Base-by-base conservation (phyloP, 225 moss, liverwort and hornwort species). In the Lunularia cruciata region DNA sequence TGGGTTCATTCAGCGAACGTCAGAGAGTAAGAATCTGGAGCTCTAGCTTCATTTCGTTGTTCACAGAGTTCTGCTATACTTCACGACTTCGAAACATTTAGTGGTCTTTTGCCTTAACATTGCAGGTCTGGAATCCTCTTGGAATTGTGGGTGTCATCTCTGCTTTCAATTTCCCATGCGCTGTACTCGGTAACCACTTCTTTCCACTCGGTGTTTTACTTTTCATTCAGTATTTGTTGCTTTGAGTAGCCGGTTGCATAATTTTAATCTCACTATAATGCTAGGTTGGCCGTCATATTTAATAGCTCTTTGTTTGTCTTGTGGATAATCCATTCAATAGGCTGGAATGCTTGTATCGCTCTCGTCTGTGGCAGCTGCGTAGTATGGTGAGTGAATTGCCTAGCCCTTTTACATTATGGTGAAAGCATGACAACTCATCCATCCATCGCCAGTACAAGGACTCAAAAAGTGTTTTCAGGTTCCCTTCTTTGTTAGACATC, bases 101-200 rank as follows among this genome's bases (percentile, higher is more conserved):
- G n/a, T n/a, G n/a, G 61, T 48, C 10, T 31, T 39, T 53, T 73
- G 32, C n/a, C n/a, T n/a, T n/a, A n/a, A n/a, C n/a, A n/a, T n/a
- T n/a, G 73, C 83, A 95, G 95, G 86, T 90, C 47, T 95, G 95
- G 95, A 95, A 95, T 86, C 95, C 95, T 45, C 68, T 92, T 68
- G 95, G 95, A 58, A 90, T 90, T 60, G 92, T 95, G 60, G 95
- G 95, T 22, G 95, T 95, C 20, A 92, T 95, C 72, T 86, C 89
- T 33, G 88, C 92, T 6, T 95, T 95, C 85, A 92, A 95, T 70
- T 95, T 95, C 73, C 95, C 95, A 48, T 95, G 92, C 64, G 95
- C 92, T 65, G 95, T 92, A 16, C 89, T 95, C 62, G 95, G 95
- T 95, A 90, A 51, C 8, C 13, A 31, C 34, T 33, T 34, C 12